Base-by-base conservation (phyloP, 768 basidiomycete genomes). In the Leccinum uliginosum region DNA sequence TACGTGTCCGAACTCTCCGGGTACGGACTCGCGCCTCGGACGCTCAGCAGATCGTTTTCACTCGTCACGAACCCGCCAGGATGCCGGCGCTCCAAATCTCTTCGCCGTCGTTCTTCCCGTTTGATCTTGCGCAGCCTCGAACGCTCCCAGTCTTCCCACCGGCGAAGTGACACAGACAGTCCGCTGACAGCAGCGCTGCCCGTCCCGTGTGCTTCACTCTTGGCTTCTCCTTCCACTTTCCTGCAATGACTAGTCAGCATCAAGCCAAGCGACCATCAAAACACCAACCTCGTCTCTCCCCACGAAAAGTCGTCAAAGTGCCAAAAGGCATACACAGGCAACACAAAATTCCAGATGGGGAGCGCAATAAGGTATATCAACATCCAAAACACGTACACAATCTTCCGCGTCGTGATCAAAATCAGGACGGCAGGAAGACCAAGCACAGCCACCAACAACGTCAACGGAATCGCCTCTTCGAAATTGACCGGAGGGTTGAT, bases 121-220 rank as follows among this genome's bases (percentile, higher is more conserved):
- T 83, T 85, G 30, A 96, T 60, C 74, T 98, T 98, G 51, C 96
- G 87, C 48, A 98, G 78, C 45, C 97, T 82, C 24, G 93, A 96
- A 23, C 94, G 84, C 68, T 99, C 97, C 97, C 96, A 99, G 65
- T 99, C 96, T 73, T 98, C 97, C 97, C 97, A 99, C 50, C 96
- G 82, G n/a, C 96, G 84, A 68, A 98, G 75, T 0, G 97, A 93
- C n/a, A 98, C 83, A 0, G 82, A 83, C 44, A 78, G 72, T 6
- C 81, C 83, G 52, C 77, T 78, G 47, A 76, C 69, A 6, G 74
- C 73, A 24, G 79, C 80, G 17, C 79, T 81, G 14, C 83, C 86
- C 14, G 79, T 81, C 19, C 84, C 91, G 65, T 98, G 95, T 3
- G 83, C 90, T 60, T 86, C 82, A 30, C 78, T 84, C 66, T 91